A percentile compares a stretch with the other conserved stretches of the same genome.
phyloP scores from a whole-genome alignment of 2,329 filamentous ascomycete genomes.

The Camillea tinctor region DNA sequence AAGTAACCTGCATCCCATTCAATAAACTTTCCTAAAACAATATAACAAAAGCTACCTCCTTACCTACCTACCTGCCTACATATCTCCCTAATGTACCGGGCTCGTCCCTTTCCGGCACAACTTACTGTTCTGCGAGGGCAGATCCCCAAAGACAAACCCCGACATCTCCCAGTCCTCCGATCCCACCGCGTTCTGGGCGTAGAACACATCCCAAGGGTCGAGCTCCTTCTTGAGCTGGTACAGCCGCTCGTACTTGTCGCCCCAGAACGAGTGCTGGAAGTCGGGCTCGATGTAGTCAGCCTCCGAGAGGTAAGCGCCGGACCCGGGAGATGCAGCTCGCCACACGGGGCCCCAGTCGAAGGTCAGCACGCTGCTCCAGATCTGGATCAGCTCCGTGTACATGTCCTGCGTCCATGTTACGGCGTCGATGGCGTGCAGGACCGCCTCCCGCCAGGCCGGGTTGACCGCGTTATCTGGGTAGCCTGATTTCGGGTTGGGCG shows the following conservation, averaged over 20 bases:
- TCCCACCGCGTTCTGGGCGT: conserved; percentile 37
- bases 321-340: conserved; percentile 22
- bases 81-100: neutral
- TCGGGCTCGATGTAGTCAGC: conserved; percentile 37
- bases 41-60: too few relatives aligned
- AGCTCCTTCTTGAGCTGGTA: conserved; percentile 36
- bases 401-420: conserved; percentile 21
- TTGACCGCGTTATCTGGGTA: conserved; percentile 38
- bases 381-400: conserved; percentile 25
- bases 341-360: conserved; percentile 23
- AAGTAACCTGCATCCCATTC: too few relatives aligned
- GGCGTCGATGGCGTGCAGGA: conserved; percentile 26
- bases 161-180: conserved; percentile 38
- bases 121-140: conserved; percentile 29
- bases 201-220: conserved; percentile 37
- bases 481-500: conserved; percentile 22
- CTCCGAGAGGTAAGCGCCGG: conserved; percentile 31
- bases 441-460: conserved; percentile 37
- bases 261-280: conserved; percentile 38
- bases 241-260: conserved; percentile 34
- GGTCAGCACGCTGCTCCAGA: conserved; percentile 25
- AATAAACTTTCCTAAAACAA: too few relatives aligned
- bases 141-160: conserved; percentile 24
- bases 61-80: too few relatives aligned
- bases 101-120: conserved; percentile 23